Percentiles rank a stretch among this genome's conserved stretches.
Evolutionary conservation across 2,329 filamentous ascomycete species (phyloP).

Genomic region (Cryphonectria naterciae): DNA sequence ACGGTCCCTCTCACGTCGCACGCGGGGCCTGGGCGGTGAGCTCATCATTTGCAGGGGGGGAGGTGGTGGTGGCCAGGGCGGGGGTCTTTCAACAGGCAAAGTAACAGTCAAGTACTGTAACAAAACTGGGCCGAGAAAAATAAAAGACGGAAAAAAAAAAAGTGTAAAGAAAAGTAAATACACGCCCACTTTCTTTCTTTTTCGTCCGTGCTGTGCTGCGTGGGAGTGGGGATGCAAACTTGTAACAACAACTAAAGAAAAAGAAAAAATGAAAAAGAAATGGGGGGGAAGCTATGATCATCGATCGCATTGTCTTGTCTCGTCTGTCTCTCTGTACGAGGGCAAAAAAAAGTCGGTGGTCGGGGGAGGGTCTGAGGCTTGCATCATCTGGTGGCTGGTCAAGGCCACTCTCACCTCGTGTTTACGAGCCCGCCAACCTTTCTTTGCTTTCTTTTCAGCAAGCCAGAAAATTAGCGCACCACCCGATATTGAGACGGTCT

Average conservation of each 20-base stretch:
- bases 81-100: neutral
- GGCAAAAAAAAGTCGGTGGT: neutral
- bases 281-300: neutral
- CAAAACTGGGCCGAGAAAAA: neutral
- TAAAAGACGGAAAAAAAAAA: neutral
- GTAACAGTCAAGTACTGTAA: neutral
- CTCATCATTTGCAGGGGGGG: slow-evolving; percentile 8
- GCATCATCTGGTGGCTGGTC: slow-evolving; percentile 7
- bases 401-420: neutral
- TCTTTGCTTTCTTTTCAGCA: neutral
- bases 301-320: neutral
- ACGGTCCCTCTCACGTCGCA: slow-evolving; percentile 26
- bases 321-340: neutral
- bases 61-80: too few species aligned
- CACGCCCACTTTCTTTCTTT: neutral
- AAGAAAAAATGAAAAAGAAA: neutral
- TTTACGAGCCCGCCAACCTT: neutral
- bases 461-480: neutral
- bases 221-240: neutral
- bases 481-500: too few species aligned
- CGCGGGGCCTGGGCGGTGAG: slow-evolving; percentile 27
- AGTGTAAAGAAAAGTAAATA: neutral
- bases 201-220: neutral
- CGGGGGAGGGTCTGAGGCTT: neutral
- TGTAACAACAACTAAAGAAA: neutral